These are phyloP conservation scores for Penicillium palitans DNA, from an alignment of 2,329 filamentous ascomycete species.

Conservation along the genomic window DNA sequence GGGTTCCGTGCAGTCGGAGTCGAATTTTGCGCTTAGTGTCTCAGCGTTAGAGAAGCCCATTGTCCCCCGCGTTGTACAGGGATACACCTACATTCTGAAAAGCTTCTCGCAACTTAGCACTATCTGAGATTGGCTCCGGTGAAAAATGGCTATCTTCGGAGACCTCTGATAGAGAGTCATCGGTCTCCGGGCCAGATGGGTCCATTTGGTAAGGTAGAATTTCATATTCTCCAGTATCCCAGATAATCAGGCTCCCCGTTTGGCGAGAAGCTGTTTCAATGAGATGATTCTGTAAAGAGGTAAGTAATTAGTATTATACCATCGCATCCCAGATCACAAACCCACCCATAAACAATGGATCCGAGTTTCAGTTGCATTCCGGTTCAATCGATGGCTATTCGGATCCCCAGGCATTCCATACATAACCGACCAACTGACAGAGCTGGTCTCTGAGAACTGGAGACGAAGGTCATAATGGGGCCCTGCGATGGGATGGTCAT, in stretches of 20 bases:
- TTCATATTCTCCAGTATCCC: slow-evolving; percentile 62
- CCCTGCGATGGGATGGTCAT: slow-evolving; percentile 70
- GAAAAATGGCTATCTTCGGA: slow-evolving; percentile 12
- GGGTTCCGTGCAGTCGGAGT: slow-evolving; percentile 55
- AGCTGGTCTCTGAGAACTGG: slow-evolving; percentile 68
- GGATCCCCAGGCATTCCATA: slow-evolving; percentile 62
- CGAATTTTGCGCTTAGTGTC: slow-evolving; percentile 54
- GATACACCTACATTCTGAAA: slow-evolving; percentile 47
- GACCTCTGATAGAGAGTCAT: slow-evolving; percentile 30
- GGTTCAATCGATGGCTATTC: slow-evolving; percentile 55
- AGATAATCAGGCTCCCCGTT: slow-evolving; percentile 62
- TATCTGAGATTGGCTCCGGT: slow-evolving; percentile 30
- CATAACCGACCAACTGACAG: slow-evolving; percentile 65
- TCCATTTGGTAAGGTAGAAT: slow-evolving; percentile 50
- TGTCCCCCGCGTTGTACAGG: background rate
- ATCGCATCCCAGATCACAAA: slow-evolving; percentile 1
- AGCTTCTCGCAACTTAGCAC: slow-evolving; percentile 51
- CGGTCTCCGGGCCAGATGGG: slow-evolving; percentile 37
- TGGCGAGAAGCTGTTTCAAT: slow-evolving; percentile 57
- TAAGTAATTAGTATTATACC: background rate
- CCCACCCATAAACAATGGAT: slow-evolving; percentile 61
- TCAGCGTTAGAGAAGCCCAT: background rate
- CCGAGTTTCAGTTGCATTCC: slow-evolving; percentile 63
- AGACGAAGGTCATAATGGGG: slow-evolving; percentile 69
- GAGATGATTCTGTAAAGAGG: slow-evolving; percentile 55